phyloP scores from a whole-genome alignment of 768 basidiomycete species.

The Coprinellus micaceus region DNA sequence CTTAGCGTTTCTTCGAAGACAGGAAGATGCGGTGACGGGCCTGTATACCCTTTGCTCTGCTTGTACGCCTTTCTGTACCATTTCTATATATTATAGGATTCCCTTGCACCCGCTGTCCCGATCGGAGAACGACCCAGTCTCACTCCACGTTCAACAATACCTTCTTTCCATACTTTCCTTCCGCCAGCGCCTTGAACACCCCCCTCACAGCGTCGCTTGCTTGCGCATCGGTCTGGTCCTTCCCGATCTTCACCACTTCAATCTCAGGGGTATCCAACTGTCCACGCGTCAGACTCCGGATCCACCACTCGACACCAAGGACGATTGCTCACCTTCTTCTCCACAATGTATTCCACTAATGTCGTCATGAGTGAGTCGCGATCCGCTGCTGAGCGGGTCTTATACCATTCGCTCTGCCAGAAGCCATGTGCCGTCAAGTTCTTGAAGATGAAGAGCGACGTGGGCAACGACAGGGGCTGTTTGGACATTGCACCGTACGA shows the following conservation, averaged over 20 bases:
- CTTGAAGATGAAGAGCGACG: conserved; percentile 81
- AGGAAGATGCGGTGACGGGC: conserved; percentile 62
- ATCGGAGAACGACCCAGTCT: too few relatives aligned
- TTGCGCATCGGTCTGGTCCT: conserved; percentile 32
- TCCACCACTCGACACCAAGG: neutral
- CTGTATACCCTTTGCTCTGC: neutral
- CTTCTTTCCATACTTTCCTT: conserved; percentile 40
- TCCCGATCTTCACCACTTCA: conserved; percentile 56
- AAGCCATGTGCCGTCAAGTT: conserved; percentile 74
- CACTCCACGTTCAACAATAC: conserved; percentile 36
- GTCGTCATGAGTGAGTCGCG: conserved; percentile 47
- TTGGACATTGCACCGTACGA: conserved; percentile 93
- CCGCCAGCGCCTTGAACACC: conserved; percentile 39
- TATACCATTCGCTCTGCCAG: conserved; percentile 77
- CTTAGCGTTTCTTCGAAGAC: conserved; percentile 82
- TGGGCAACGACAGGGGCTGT: conserved; percentile 70
- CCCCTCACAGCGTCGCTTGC: conserved; percentile 45
- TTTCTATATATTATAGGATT: neutral
- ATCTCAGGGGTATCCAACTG: conserved; percentile 69
- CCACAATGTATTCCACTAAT: conserved; percentile 50
- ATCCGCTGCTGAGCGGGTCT: conserved; percentile 42
- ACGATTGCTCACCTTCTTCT: conserved; percentile 44
- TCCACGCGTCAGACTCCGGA: conserved; percentile 5
- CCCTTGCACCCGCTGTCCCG: neutral
- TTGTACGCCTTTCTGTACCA: conserved; percentile 1